Base-by-base conservation (phyloP, 768 basidiomycete species). In the Lactarius sp. region DNA sequence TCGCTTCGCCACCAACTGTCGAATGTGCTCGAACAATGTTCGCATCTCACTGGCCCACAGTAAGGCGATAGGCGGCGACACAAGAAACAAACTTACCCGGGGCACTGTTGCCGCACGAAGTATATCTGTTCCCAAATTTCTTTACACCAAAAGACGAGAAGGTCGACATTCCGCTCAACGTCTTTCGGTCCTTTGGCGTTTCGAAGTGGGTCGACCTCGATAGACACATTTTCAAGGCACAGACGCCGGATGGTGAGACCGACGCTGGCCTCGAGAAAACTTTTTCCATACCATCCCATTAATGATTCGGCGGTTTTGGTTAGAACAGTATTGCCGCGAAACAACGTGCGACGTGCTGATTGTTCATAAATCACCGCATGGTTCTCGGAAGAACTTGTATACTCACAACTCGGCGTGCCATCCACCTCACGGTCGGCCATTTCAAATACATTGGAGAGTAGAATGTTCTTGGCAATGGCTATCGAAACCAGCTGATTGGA, bases 51-150 rank as follows among this genome's bases (percentile, higher is more conserved):
- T 93, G 64, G 39, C 37, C 59, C 22, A 50, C 62, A 60, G 49
- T 56, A n/a, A 53, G 64, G 70, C 22, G 59, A 33, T 41, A 12
- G 37, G 22, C 34, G 10, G 37, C 13, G 16, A 51, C 36, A 37
- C 34, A 42, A 47, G 8, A 42, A 64, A 37, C 50, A 50, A 14
- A 80, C 88, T 55, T 72, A 92, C 90, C 80, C 77, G 0, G 91
- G 93, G 70, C 93, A 93, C 70, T 88, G 83, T 9, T 76, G 75
- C 58, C 90, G 78, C 34, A 83, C 85, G 31, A 83, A 81, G 72
- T 92, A 92, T 56, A 95, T 93, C 55, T 87, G 81, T 49, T 81
- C 82, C 92, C 92, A 93, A 68, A 92, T 83, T 67, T 86, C 85
- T 61, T 81, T 80, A 72, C 87, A 90, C 91, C 92, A 94, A 55